These are phyloP conservation scores for Tilletia indica DNA, from an alignment of 1,284 basidiomycete genomes.

Conservation along the genomic window DNA sequence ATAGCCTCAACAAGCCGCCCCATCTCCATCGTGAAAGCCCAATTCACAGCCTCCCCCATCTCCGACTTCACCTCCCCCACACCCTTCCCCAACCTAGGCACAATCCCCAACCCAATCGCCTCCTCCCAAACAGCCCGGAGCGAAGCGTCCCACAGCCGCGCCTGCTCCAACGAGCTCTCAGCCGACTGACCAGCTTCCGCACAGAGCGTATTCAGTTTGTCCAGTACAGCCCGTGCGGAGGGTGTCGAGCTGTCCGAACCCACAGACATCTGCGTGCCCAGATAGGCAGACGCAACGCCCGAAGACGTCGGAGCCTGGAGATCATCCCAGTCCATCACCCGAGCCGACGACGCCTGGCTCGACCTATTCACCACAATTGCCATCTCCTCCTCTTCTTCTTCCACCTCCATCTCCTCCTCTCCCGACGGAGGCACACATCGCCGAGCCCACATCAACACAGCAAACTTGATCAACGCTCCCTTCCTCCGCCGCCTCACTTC, in stretches of 20 bases:
- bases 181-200: neutral
- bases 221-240: neutral
- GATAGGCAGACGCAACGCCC: neutral
- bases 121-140: neutral
- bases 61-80: neutral
- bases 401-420: neutral
- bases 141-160: neutral
- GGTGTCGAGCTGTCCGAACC: neutral
- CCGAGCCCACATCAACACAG: slow-evolving; percentile 13
- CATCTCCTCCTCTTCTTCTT: neutral
- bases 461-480: slow-evolving; percentile 6
- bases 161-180: neutral
- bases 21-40: slow-evolving; percentile 16
- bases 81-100: neutral
- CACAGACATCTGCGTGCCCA: neutral
- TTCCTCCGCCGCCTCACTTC: slow-evolving; percentile 5
- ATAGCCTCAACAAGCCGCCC: neutral
- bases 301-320: neutral
- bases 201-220: neutral
- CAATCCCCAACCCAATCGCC: neutral
- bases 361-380: neutral
- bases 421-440: neutral
- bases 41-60: slow-evolving; percentile 1
- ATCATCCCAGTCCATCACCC: neutral
- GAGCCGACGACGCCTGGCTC: too few species aligned